Evolutionary conservation across 176 grass and related monocot species (phyloP).

Genomic region (Aegilops speltoides): DNA sequence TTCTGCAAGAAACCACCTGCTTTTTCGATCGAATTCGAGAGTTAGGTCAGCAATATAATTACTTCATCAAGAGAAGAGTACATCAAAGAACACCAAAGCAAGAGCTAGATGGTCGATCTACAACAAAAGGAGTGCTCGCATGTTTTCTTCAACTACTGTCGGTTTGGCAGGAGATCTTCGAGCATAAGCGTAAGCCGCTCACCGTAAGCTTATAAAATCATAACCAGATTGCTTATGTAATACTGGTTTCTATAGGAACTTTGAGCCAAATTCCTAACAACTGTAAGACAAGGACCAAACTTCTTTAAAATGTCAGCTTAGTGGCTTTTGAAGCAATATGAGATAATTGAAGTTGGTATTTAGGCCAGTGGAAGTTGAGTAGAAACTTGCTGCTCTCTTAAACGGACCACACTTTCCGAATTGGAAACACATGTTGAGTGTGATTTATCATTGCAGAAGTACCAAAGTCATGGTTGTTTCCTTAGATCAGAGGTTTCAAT

Average conservation of each 20-base stretch:
- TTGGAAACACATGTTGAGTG: slow-evolving; percentile 23
- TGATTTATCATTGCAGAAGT: slow-evolving; percentile 43
- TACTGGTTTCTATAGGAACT: neutral
- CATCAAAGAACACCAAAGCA: slow-evolving; percentile 24
- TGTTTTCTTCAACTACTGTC: neutral
- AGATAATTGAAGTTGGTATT: neutral
- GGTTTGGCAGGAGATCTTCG: slow-evolving; percentile 6
- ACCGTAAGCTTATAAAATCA: neutral
- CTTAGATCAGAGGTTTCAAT: slow-evolving; percentile 15
- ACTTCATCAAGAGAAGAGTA: neutral
- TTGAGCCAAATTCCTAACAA: neutral
- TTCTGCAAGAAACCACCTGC: slow-evolving; percentile 90
- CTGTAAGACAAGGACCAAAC: neutral
- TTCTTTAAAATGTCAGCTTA: slow-evolving; percentile 2
- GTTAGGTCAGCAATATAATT: slow-evolving; percentile 19
- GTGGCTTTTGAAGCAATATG: slow-evolving; percentile 19
- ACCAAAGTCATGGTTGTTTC: slow-evolving; percentile 34
- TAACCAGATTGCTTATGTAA: neutral
- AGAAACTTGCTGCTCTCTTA: slow-evolving; percentile 32
- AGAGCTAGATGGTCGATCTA: neutral
- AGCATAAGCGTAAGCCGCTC: neutral
- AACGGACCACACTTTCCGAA: slow-evolving; percentile 10
- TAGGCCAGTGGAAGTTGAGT: slow-evolving; percentile 2
- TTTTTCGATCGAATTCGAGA: slow-evolving; percentile 18
- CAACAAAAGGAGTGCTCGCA: neutral